These are phyloP conservation scores for Ophiostoma tasmaniense DNA, from an alignment of 2,329 filamentous ascomycete genomes.

Conservation along the genomic window DNA sequence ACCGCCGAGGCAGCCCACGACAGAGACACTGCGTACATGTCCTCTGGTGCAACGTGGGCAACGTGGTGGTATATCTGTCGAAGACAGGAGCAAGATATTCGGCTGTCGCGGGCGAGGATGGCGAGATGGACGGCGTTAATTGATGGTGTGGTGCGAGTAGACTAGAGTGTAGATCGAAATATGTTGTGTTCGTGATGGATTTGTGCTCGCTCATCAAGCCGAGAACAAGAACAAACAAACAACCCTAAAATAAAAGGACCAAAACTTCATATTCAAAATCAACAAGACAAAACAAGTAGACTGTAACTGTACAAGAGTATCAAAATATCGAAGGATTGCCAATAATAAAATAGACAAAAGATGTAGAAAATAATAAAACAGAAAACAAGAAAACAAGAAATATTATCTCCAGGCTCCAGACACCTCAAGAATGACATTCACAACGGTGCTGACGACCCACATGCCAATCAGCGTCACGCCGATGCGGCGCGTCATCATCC, in stretches of 20 bases:
- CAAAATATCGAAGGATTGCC: neutral
- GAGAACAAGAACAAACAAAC: neutral
- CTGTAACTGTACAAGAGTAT: neutral
- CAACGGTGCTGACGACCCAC: constrained; percentile 71
- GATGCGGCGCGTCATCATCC: constrained; percentile 75
- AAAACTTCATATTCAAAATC: neutral
- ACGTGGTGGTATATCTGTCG: neutral
- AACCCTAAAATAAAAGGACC: neutral
- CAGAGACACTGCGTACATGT: neutral
- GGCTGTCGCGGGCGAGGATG: neutral
- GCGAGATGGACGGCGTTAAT: neutral
- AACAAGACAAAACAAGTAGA: neutral
- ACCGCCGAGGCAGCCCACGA: neutral
- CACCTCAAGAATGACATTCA: constrained; percentile 76
- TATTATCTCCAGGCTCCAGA: constrained; percentile 38
- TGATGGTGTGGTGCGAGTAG: neutral
- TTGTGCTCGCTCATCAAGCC: neutral
- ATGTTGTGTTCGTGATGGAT: neutral
- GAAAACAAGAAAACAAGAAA: neutral
- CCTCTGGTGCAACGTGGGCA: neutral
- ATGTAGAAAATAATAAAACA: neutral
- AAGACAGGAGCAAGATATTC: neutral
- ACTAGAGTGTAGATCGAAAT: neutral
- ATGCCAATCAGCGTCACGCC: constrained; percentile 71
- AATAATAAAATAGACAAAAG: neutral